These are phyloP conservation scores for Pestalotiopsis sp. DNA, from an alignment of 2,329 filamentous ascomycete species.

Conservation along the genomic window DNA sequence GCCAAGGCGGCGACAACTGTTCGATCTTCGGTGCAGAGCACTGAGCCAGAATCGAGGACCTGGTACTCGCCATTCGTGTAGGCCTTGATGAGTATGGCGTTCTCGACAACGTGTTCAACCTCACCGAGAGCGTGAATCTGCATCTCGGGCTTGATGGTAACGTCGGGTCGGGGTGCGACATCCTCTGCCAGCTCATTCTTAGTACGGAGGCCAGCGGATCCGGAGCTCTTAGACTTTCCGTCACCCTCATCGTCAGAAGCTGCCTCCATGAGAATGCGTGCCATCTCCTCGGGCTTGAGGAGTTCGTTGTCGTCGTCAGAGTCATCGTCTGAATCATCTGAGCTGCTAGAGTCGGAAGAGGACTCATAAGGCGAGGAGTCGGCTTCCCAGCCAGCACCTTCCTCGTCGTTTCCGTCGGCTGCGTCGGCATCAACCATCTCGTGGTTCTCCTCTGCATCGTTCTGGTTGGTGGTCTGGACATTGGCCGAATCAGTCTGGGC, in stretches of 20 bases:
- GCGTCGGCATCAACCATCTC: slow-evolving; percentile 19
- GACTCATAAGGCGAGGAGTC: slow-evolving; percentile 79
- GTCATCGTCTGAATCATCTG: slow-evolving; percentile 63
- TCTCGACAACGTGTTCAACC: slow-evolving; percentile 79
- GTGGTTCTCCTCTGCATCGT: slow-evolving; percentile 18
- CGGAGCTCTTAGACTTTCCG: slow-evolving; percentile 47
- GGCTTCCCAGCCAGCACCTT: slow-evolving; percentile 76
- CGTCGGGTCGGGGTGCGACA: slow-evolving; percentile 71
- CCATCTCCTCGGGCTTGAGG: slow-evolving; percentile 80
- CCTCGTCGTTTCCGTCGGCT: slow-evolving; percentile 1
- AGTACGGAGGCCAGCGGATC: slow-evolving; percentile 62
- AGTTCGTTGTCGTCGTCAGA: slow-evolving; percentile 71
- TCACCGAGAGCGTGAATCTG: slow-evolving; percentile 75
- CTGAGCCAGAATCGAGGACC: slow-evolving; percentile 82
- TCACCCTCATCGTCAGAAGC: slow-evolving; percentile 79
- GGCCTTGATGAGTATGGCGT: slow-evolving; percentile 77
- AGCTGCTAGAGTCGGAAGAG: slow-evolving; percentile 61
- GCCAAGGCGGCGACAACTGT: slow-evolving; percentile 79
- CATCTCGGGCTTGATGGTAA: slow-evolving; percentile 77
- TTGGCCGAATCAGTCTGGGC: slow-evolving; percentile 15
- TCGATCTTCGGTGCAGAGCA: slow-evolving; percentile 78
- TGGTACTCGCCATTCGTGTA: slow-evolving; percentile 79
- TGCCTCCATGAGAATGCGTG: slow-evolving; percentile 83
- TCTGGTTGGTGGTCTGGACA: slow-evolving; percentile 10
- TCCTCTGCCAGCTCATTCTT: slow-evolving; percentile 77